Conservation (phyloP, 805 yeast genomes). For the Ogataea wickerhamii region DNA sequence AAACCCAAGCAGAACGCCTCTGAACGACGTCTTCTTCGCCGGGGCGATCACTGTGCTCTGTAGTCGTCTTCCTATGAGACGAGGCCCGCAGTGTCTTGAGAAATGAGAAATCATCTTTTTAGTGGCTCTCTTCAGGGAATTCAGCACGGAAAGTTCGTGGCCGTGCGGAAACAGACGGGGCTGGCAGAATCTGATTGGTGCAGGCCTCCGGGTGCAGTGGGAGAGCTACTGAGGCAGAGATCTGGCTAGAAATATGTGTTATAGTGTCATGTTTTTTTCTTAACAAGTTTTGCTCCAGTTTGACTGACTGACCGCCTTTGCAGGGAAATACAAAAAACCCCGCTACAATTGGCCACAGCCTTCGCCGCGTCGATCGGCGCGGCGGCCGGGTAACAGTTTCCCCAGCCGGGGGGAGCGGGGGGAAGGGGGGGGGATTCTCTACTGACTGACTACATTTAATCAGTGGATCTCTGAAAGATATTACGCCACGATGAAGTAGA, state of each 20-base stretch:
- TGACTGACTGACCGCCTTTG: neutral
- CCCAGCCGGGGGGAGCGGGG: no score
- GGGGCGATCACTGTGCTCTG: conserved; percentile 20
- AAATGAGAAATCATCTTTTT: neutral
- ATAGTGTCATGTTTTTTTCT: neutral
- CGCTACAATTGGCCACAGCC: neutral
- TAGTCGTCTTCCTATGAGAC: conserved; percentile 14
- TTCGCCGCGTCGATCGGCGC: neutral
- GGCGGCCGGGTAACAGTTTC: neutral
- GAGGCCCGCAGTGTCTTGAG: neutral
- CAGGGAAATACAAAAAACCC: neutral
- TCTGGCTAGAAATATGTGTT: no score
- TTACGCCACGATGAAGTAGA: no score
- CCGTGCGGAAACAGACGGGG: no score
- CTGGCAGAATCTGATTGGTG: no score
- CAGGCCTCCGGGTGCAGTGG: no score
- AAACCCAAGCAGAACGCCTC: conserved; percentile 65
- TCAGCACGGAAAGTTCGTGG: no score
- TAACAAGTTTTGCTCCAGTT: no score
- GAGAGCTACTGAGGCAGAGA: no score
- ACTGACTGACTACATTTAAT: neutral
- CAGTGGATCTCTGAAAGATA: no score
- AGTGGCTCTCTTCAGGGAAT: no score
- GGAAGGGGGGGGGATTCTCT: no score
- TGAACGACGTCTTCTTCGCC: conserved; percentile 27